Conservation (phyloP, 2,329 filamentous ascomycete genomes). For the Beauveria varroae region DNA sequence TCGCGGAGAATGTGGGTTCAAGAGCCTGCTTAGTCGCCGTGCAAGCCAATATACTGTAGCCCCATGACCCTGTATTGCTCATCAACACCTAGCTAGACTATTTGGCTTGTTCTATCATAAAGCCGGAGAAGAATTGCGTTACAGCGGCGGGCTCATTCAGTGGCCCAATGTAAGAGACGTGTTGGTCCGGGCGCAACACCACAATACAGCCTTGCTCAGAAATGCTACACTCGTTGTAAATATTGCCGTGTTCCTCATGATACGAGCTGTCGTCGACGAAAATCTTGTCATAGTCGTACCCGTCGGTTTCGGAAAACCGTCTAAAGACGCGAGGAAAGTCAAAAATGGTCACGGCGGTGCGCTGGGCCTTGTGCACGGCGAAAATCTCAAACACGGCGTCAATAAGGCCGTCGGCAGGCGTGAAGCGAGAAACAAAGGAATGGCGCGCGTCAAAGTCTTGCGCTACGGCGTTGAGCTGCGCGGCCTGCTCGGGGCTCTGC, state of each 20-base stretch:
- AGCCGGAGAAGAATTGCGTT: conserved; percentile 27
- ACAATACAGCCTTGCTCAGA: conserved; percentile 48
- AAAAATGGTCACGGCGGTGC: conserved; percentile 40
- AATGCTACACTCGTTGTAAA: conserved; percentile 53
- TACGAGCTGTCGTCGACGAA: conserved; percentile 48
- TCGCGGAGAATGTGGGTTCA: too few species aligned
- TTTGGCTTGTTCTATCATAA: conserved; percentile 13
- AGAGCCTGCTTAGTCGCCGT: too few species aligned
- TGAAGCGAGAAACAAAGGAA: conserved; percentile 11
- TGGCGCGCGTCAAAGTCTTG: conserved; percentile 25
- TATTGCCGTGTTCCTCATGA: conserved; percentile 42
- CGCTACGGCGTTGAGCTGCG: conserved; percentile 40
- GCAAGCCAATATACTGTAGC: too few species aligned
- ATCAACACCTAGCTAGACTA: neutral
- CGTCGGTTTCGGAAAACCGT: conserved; percentile 36
- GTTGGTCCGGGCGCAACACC: conserved; percentile 59
- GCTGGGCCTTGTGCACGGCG: conserved; percentile 48
- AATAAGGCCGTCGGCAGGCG: neutral
- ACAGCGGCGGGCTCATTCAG: conserved; percentile 29
- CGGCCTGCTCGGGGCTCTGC: conserved; percentile 31
- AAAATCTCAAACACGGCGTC: conserved; percentile 47
- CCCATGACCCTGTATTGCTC: too few species aligned
- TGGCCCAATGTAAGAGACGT: conserved; percentile 42
- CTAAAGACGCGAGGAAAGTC: conserved; percentile 44
- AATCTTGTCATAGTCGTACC: conserved; percentile 51